Evolutionary conservation across 805 yeast genomes (phyloP), one percentile per base, ranked within the genome.

Genomic region (Naumovozyma baii): DNA sequence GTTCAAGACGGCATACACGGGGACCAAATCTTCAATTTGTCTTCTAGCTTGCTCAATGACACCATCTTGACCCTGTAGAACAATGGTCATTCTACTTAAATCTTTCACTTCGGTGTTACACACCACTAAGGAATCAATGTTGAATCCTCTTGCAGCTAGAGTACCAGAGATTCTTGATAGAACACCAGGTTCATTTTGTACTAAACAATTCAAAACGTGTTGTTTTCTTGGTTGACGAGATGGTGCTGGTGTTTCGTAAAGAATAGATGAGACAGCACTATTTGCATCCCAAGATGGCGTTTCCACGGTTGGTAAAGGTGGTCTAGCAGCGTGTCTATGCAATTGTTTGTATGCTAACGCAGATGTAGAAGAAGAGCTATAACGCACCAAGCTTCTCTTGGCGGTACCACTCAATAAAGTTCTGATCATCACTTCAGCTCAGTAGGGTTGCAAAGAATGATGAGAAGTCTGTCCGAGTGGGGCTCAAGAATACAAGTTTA

Each of bases 151-250:
- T 31, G 96, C 97, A 30, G 98, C 98, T 50, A 92, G 73, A 39
- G 95, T 87, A 40, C 96, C 96, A 5, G 96, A 83, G 33, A 92
- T 84, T 40, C 90, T 76, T 28, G 95, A 81, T 54, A 92, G 70
- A 34, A 92, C 98, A 72, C 98, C 98, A 5, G 98, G 97, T 67
- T 92, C 98, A 64, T 92, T 90, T 67, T 92, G 97, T 14, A 92
- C 98, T 59, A 92, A 73, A 68, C 98, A 92, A 73, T 90, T 92
- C 61, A 92, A 72, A 34, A 92, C 94, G 54, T 92, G 98, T 55
- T 83, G 83, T 50, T 82, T 80, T 51, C 73, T 70, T 32, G 87
- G 84, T 30, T 80, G 76, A 33, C 49, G 60, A 16, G 65, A 57
- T 12, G 70, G 72, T 15, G 66, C 51, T 37, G 74, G 98, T 2